phyloP scores from a whole-genome alignment of 805 yeast species.

The Teunomyces atbi region DNA sequence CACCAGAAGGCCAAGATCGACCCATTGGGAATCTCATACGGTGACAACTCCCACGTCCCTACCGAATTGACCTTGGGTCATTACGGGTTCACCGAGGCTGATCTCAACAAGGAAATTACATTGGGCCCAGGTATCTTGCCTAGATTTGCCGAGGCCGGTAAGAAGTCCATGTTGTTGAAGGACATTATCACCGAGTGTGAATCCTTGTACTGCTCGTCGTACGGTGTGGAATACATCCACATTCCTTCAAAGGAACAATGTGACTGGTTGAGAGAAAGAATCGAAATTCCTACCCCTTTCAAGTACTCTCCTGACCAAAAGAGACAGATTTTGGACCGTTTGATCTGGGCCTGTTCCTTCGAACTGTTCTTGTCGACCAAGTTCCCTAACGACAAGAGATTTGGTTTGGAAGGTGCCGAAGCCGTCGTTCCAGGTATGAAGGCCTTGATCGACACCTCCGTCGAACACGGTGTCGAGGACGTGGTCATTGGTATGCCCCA shows the following conservation, averaged over 20 bases:
- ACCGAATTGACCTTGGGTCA: conserved; percentile 87
- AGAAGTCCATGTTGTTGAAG: conserved; percentile 64
- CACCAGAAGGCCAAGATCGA: conserved; percentile 94
- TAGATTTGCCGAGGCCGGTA: conserved; percentile 70
- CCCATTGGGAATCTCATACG: conserved; percentile 90
- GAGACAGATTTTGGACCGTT: conserved; percentile 92
- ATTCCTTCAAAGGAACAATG: conserved; percentile 93
- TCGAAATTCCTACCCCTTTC: conserved; percentile 88
- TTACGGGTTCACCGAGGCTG: conserved; percentile 87
- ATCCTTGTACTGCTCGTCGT: conserved; percentile 77
- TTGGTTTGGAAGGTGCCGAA: conserved; percentile 98
- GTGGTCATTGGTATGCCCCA: conserved; percentile 99
- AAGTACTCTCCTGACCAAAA: conserved; percentile 84
- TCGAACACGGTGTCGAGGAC: conserved; percentile 90
- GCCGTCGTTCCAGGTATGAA: conserved; percentile 95
- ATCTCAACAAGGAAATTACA: conserved; percentile 76
- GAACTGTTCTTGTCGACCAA: conserved; percentile 91
- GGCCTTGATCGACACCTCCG: conserved; percentile 90
- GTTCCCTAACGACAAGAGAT: conserved; percentile 97
- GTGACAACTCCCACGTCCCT: conserved; percentile 66
- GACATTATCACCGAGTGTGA: conserved; percentile 82
- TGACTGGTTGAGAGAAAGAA: conserved; percentile 97
- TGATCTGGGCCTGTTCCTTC: conserved; percentile 94
- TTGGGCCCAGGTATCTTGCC: conserved; percentile 98
- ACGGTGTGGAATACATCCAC: conserved; percentile 95